Evolutionary conservation across 345 rosid species (phyloP).

Genomic region (Sapria himalayana): DNA sequence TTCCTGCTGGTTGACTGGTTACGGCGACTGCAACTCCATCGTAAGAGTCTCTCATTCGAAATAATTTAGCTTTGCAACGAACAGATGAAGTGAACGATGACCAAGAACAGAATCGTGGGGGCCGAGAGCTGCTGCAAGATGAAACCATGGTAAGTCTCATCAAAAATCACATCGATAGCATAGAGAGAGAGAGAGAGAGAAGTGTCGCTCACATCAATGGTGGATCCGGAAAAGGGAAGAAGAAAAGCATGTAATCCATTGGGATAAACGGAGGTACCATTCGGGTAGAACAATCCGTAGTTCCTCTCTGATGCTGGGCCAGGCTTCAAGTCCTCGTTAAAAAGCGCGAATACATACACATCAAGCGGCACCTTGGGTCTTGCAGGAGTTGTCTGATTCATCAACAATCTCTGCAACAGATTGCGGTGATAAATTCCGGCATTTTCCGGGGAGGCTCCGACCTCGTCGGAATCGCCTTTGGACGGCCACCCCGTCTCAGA

Average conservation of each 20-base stretch:
- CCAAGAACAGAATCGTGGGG: too few relatives aligned
- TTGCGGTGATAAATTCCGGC: conserved; percentile 61
- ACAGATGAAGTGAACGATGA: too few relatives aligned
- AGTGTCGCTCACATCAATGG: conserved; percentile 38
- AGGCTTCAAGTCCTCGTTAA: conserved; percentile 72
- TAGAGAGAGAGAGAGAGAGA: too few relatives aligned
- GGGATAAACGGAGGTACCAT: conserved; percentile 65
- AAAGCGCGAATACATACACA: conserved; percentile 63
- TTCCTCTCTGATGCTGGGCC: conserved; percentile 86
- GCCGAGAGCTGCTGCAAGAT: too few relatives aligned
- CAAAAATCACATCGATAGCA: too few relatives aligned
- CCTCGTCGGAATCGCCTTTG: conserved; percentile 48
- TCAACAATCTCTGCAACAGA: conserved; percentile 25
- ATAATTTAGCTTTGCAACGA: too few relatives aligned
- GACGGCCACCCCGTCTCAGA: conserved; percentile 99
- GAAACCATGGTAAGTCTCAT: too few relatives aligned
- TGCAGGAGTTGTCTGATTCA: conserved; percentile 56
- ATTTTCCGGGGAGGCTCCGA: conserved; percentile 57
- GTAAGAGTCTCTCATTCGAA: too few relatives aligned
- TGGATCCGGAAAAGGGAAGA: conserved; percentile 31
- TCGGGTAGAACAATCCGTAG: conserved; percentile 66
- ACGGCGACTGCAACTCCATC: too few relatives aligned
- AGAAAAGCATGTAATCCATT: conserved; percentile 46
- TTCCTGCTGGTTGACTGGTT: too few relatives aligned
- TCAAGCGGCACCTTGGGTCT: conserved; percentile 51